Evolutionary conservation across 202 grass and related monocot species (phyloP), one percentile per base, ranked within the genome.

Genomic region (Saccharum hybrid): DNA sequence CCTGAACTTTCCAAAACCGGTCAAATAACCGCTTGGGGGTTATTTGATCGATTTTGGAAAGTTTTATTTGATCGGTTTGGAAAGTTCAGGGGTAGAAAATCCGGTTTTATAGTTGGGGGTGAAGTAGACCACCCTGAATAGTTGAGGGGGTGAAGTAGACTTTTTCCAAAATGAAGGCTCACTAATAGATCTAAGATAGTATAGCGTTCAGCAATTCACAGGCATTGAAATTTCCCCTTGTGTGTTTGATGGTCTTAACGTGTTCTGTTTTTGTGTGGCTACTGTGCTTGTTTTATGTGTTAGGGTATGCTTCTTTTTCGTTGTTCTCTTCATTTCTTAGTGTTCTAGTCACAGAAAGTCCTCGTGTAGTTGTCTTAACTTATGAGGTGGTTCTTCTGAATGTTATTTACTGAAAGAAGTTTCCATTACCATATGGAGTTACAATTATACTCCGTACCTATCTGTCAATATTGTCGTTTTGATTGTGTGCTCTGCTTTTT

Each of bases 401-500:
- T 60, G 19, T 59, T 9, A 59, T 13, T 46, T 16, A 49, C n/a
- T 61, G 21, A 22, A 62, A 59, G 19, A 22, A n/a, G n/a, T 28
- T 62, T 62, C 59, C 10, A 18, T 52, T 6, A 18, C 49, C 10
- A 12, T 63, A 14, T 63, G 60, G 9, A 49, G 54, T 26, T 85
- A 42, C 23, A 5, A 12, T 45, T 45, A 26, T 26, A 26, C 26
- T 26, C 26, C 26, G 8, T 48, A 45, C 26, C 45, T 78, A 30
- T 78, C 36, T 62, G 22, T 10, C 22, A 49, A 49, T 49, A n/a
- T 36, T 41, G 26, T 67, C 10, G 16, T 52, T 77, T 36, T 84
- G 31, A 74, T 75, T 22, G 0, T 36, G 78, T 52, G 51, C 36
- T 76, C 56, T 73, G 48, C 65, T 88, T 51, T 64, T 74, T 9